These are phyloP conservation scores for Larix kaempferi DNA, from an alignment of 75 land plant species.

Conservation along the genomic window DNA sequence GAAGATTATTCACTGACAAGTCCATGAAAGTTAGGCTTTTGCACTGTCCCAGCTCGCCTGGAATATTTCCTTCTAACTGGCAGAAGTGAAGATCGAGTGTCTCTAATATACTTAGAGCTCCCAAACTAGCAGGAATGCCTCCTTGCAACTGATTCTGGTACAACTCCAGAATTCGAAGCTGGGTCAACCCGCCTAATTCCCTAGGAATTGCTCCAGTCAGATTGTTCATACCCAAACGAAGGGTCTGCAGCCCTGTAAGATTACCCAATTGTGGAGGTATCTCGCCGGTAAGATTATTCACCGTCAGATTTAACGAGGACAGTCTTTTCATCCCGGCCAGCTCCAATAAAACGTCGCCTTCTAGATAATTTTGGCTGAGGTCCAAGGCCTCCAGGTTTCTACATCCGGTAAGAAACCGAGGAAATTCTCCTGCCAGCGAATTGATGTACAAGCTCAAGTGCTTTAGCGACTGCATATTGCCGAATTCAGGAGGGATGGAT, in stretches of 20 bases:
- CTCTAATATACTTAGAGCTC: constrained; percentile 21
- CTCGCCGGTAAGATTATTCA: constrained; percentile 58
- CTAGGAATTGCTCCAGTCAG: constrained; percentile 43
- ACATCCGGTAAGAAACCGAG: constrained; percentile 51
- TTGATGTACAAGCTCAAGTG: constrained; percentile 38
- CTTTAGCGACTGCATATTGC: constrained; percentile 29
- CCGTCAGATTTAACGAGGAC: constrained; percentile 39
- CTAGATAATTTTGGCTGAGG: constrained; percentile 39
- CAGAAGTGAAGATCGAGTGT: constrained; percentile 42
- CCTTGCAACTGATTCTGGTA: constrained; percentile 44
- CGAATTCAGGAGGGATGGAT: constrained; percentile 48
- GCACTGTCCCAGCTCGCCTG: constrained; percentile 44
- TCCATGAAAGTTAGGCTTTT: constrained; percentile 41
- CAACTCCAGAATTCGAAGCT: constrained; percentile 35
- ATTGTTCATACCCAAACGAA: constrained; percentile 45
- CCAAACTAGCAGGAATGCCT: constrained; percentile 30
- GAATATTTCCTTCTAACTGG: constrained; percentile 33
- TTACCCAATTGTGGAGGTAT: constrained; percentile 48
- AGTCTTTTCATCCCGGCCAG: constrained; percentile 40
- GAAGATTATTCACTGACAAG: constrained; percentile 47
- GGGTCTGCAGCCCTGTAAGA: constrained; percentile 26
- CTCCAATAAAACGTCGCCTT: constrained; percentile 43
- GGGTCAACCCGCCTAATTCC: constrained; percentile 26
- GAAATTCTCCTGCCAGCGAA: constrained; percentile 52
- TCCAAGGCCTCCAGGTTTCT: constrained; percentile 30